phyloP scores from a whole-genome alignment of 768 basidiomycete genomes.

The Tulasnella sp. region DNA sequence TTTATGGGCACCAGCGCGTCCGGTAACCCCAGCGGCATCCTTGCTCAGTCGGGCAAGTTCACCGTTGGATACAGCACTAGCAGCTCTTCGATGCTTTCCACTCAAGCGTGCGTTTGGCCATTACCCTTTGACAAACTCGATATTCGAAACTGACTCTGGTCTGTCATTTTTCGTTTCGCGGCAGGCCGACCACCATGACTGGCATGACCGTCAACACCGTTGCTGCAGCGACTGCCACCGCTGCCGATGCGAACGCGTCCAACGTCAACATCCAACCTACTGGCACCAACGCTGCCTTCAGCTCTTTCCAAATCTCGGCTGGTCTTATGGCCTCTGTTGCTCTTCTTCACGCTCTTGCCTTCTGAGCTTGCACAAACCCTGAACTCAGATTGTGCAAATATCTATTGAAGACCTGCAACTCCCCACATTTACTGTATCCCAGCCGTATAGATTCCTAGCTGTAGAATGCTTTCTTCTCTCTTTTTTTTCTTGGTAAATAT shows the following conservation, averaged over 20 bases:
- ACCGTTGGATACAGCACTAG: not conserved
- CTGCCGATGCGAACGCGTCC: slow-evolving; percentile 8
- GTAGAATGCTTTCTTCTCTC: not conserved
- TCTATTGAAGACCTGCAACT: not conserved
- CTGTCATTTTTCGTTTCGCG: not conserved
- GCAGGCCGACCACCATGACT: slow-evolving; percentile 16
- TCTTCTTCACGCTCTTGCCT: slow-evolving; percentile 5
- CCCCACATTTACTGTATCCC: not conserved
- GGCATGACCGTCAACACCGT: not conserved
- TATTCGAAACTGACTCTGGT: not conserved
- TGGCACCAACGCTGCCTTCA: slow-evolving; percentile 5
- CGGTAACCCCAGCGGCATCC: slow-evolving; percentile 4
- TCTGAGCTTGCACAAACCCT: not conserved
- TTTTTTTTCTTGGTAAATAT: not conserved
- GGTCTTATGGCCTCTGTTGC: not conserved
- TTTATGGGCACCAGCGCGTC: not conserved
- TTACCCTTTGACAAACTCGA: not conserved
- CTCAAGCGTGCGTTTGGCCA: not conserved
- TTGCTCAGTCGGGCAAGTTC: slow-evolving; percentile 14
- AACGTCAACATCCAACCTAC: slow-evolving; percentile 7
- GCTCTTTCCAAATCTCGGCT: slow-evolving; percentile 11
- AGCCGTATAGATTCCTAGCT: not conserved
- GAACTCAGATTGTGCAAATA: not conserved
- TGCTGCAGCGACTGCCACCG: not conserved
- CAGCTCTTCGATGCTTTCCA: not conserved